These are phyloP conservation scores for Arabidopsis arenosa DNA, from an alignment of 345 rosid genomes.

Conservation along the genomic window DNA sequence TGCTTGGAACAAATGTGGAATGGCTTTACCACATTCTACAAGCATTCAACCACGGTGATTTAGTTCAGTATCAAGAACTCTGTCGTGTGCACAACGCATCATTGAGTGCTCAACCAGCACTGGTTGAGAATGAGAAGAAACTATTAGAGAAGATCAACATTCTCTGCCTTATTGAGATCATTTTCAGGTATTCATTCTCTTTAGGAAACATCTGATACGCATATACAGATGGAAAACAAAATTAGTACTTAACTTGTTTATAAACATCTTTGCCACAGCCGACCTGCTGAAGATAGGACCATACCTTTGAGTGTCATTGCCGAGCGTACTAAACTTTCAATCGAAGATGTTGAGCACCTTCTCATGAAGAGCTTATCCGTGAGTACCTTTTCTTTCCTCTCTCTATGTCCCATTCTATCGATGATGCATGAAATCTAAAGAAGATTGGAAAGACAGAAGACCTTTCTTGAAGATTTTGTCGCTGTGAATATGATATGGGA, in stretches of 20 bases:
- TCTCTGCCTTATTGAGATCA: slow-evolving; percentile 96
- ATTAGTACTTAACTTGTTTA: not conserved
- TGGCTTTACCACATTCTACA: slow-evolving; percentile 96
- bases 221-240: not conserved
- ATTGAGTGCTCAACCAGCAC: slow-evolving; percentile 87
- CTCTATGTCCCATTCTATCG: slow-evolving; percentile 18
- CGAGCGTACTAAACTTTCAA: slow-evolving; percentile 79
- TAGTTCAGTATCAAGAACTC: slow-evolving; percentile 79
- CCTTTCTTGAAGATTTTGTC: too few species aligned
- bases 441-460: slow-evolving; percentile 2
- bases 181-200: slow-evolving; percentile 68
- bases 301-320: slow-evolving; percentile 85
- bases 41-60: slow-evolving; percentile 88
- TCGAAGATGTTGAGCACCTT: slow-evolving; percentile 93
- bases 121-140: slow-evolving; percentile 90
- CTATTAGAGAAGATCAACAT: slow-evolving; percentile 93
- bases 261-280: slow-evolving; percentile 53
- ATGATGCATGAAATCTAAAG: not conserved
- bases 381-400: slow-evolving; percentile 43
- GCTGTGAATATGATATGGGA: not conserved
- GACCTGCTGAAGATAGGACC: slow-evolving; percentile 94
- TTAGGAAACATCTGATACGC: not conserved
- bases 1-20: slow-evolving; percentile 82
- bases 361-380: slow-evolving; percentile 97
- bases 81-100: slow-evolving; percentile 81